phyloP scores from a whole-genome alignment of 495 filamentous ascomycete species.

The Penicillium ochrochloron region DNA sequence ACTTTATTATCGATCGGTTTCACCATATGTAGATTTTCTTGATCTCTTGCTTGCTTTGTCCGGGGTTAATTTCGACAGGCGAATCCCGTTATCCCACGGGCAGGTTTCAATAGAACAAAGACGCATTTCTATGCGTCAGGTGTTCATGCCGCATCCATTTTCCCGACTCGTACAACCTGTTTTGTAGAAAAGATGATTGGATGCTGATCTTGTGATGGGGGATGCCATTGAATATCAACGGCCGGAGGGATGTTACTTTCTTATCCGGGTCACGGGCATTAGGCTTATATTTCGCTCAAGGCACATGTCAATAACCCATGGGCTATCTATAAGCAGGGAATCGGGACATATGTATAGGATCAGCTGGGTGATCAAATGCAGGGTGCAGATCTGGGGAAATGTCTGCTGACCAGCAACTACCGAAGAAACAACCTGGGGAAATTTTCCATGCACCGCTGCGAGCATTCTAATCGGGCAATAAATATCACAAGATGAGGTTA shows the following conservation, averaged over 20 bases:
- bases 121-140: background rate
- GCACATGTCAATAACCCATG: background rate
- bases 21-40: background rate
- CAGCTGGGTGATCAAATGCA: background rate
- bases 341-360: background rate
- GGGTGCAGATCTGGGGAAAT: background rate
- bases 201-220: constrained; percentile 2
- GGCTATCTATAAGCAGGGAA: background rate
- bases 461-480: background rate
- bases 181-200: background rate
- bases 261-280: background rate
- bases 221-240: background rate
- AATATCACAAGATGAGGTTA: background rate
- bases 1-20: background rate
- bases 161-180: background rate
- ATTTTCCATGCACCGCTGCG: background rate
- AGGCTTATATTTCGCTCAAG: no score
- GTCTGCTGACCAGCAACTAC: background rate
- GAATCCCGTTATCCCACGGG: background rate
- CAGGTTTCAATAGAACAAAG: background rate
- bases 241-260: background rate
- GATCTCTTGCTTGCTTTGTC: background rate
- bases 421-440: background rate
- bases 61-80: background rate
- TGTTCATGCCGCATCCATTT: background rate